Conservation (phyloP, 192 early-diverging fungal species). For the Funneliformis geosporum region DNA sequence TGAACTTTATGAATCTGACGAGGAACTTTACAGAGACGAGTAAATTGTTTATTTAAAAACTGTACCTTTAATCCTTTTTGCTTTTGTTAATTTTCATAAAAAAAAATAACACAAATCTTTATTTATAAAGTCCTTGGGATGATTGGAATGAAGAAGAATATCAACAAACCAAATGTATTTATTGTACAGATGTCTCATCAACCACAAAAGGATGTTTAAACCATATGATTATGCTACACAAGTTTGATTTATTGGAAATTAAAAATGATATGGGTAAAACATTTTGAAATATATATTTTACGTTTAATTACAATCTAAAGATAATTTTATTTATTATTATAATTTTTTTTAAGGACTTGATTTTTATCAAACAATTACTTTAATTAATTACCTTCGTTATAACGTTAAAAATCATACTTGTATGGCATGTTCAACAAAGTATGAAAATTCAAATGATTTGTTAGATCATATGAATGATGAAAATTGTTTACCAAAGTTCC, state of each 20-base stretch:
- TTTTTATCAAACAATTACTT: slow-evolving; percentile 80
- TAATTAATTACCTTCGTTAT: slow-evolving; percentile 87
- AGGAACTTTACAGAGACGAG: slow-evolving; percentile 63
- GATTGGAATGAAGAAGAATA: slow-evolving; percentile 77
- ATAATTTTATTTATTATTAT: neutral
- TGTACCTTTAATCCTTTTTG: neutral
- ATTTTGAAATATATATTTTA: no score
- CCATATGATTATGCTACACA: slow-evolving; percentile 75
- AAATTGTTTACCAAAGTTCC: slow-evolving; percentile 56
- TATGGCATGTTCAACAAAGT: slow-evolving; percentile 63
- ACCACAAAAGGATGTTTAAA: slow-evolving; percentile 63
- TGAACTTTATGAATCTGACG: slow-evolving; percentile 75
- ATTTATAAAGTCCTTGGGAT: slow-evolving; percentile 62
- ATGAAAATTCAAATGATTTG: slow-evolving; percentile 52
- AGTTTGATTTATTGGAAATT: slow-evolving; percentile 73
- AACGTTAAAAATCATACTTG: slow-evolving; percentile 64
- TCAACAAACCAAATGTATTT: slow-evolving; percentile 77
- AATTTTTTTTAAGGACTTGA: slow-evolving; percentile 52
- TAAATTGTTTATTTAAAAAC: slow-evolving; percentile 45
- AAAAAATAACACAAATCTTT: neutral
- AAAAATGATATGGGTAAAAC: slow-evolving; percentile 39
- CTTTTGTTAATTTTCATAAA: neutral
- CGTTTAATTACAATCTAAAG: neutral
- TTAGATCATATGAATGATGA: slow-evolving; percentile 63
- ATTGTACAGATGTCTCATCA: slow-evolving; percentile 66